A percentile compares a stretch with the other conserved stretches of the same genome.
These are phyloP conservation scores for Kwoniella dejecticola DNA, from an alignment of 768 basidiomycete genomes.

Conservation along the genomic window DNA sequence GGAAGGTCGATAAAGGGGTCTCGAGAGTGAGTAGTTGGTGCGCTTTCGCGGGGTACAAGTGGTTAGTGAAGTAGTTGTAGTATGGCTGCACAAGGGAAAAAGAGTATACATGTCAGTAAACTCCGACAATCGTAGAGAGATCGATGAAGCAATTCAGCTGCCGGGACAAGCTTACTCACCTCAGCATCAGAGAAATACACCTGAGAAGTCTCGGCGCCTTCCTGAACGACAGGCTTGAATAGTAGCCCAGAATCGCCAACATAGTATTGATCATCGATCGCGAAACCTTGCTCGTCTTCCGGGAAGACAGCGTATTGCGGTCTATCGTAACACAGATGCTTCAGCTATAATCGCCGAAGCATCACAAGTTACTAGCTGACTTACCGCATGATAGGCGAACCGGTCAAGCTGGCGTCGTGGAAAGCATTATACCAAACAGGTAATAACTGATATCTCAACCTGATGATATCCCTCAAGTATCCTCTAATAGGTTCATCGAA, in stretches of 20 bases:
- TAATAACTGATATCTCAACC: constrained; percentile 79
- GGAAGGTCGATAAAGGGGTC: constrained; percentile 76
- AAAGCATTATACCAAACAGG: constrained; percentile 99
- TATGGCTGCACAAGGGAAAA: constrained; percentile 65
- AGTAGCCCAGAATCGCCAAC: constrained; percentile 84
- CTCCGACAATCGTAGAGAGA: too few relatives aligned
- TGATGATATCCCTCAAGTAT: constrained; percentile 74
- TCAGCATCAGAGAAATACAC: constrained; percentile 85
- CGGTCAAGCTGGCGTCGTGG: constrained; percentile 77
- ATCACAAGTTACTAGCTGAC: constrained; percentile 20
- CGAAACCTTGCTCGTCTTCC: constrained; percentile 78
- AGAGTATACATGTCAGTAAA: too few relatives aligned
- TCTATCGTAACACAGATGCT: constrained; percentile 57
- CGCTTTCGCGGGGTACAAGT: constrained; percentile 60
- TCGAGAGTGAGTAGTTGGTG: constrained; percentile 68
- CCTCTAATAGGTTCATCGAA: constrained; percentile 85
- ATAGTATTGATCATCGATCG: constrained; percentile 91
- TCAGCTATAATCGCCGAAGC: not conserved
- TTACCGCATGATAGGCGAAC: constrained; percentile 79
- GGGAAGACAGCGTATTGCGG: constrained; percentile 98
- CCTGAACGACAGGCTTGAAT: constrained; percentile 82
- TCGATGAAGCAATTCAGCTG: not conserved
- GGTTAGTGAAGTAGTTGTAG: constrained; percentile 85
- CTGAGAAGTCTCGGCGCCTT: constrained; percentile 68
- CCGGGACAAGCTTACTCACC: constrained; percentile 57